Base-by-base conservation (phyloP, 2,329 filamentous ascomycete species). In the Nemania sp. region DNA sequence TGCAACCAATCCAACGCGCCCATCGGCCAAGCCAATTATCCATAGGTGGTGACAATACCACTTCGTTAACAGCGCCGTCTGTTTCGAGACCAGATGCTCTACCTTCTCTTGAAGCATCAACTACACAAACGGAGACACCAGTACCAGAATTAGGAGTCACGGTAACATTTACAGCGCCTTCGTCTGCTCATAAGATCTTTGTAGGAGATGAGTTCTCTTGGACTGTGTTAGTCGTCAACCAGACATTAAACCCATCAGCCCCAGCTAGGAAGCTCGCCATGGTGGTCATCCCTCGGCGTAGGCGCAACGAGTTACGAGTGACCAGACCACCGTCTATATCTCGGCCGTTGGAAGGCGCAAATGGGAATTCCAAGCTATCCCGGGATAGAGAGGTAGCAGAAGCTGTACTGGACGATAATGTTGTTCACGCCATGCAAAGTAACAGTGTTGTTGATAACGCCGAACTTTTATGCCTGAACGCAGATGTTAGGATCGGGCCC, bases 211-310 rank as follows among this genome's bases (percentile, higher is more conserved):
- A 89, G 57, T 94, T 96, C 77, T 82, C 83, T 47, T 93, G 93
- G 90, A 87, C 86, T 38, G 85, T 94, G 18, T 92, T 93, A 75
- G 89, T 94, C 43, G 90, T 93, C 71, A 96, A 95, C 78, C 88
- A 90, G 56, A 88, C 87, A 6, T 80, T 59, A 53, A 65, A 75
- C 81, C 26, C 80, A 83, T 38, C 66, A 69, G 58, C 78, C 0
- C 76, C 81, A 1, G 80, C 87, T 2, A 88, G 92, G 58, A 92
- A 93, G 75, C 84, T 96, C 43, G 91, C 91, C 27, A 83, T 95
- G 22, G 79, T 92, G 27, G 88, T 88, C 4, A 83, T 93, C 29
- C 89, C 91, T 3, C 89, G 87, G 74, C 87, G 91, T 7, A 86
- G 88, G 27, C 85, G 88, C 63, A 85, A 83, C 70, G 88, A 90